Base-by-base conservation (phyloP, 768 basidiomycete genomes). In the Amanita pallidorosea region DNA sequence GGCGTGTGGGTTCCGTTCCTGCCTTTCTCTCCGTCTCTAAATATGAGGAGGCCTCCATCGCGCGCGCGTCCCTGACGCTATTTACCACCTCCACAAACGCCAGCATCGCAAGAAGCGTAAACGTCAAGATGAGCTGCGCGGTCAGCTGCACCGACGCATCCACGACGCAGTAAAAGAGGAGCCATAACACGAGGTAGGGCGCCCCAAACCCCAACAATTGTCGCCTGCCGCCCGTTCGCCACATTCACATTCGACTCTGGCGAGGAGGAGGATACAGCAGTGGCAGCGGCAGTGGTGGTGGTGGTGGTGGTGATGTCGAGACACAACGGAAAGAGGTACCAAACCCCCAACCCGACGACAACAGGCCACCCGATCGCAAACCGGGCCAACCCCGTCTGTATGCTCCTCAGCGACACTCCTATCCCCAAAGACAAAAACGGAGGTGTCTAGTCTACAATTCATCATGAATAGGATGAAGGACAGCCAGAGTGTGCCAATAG, bases 111-210 rank as follows among this genome's bases (percentile, higher is more conserved):
- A 88, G 60, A 0, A 81, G 65, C 3, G 77, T 71, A 0, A 89
- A 69, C 0, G 74, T 79, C 36, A 95, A 68, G 13, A 83, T 76
- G 15, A 97, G 53, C 62, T 99, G 95, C 0, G 87, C 94, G 0
- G 86, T 83, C 3, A 91, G 76, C 57, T 92, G 91, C 8, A 76
- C 81, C 17, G 81, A 73, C 25, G 78, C 65, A 64, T 81, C 88
- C 8, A 86, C 69, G 11, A 84, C 48, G 4, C 71, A 70, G 36
- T 95, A 76, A 43, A 73, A 66, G 20, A 86, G 73, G 6, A 76
- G 71, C 78, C 86, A 85, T 60, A 96, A 88, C 34, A 95, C 67
- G 49, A 93, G 69, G 64, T 92, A 96, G 1, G 89, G 80, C 13
- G 92, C n/a, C 82, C 13, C 92, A 59, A 83, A 95, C 0, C 94